Evolutionary conservation across 2,329 filamentous ascomycete species (phyloP).

Genomic region (Stagonosporopsis cucurbitacearum): DNA sequence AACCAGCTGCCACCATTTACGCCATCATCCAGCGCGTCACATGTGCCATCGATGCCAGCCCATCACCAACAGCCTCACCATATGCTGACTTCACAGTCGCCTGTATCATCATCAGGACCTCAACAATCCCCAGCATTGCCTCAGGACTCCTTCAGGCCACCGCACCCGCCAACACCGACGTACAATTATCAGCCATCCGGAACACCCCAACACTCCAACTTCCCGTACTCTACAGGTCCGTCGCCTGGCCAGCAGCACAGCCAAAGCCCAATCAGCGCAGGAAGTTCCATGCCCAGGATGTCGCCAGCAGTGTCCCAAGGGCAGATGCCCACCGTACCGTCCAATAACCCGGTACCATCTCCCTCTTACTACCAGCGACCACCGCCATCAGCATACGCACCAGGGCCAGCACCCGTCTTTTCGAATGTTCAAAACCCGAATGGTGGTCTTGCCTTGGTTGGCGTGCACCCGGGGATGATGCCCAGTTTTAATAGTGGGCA

Average conservation of each 20-base stretch:
- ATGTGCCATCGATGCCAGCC: conserved; percentile 53
- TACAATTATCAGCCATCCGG: conserved; percentile 67
- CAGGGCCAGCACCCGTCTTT: conserved; percentile 69
- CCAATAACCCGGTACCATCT: conserved; percentile 56
- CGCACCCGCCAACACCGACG: conserved; percentile 65
- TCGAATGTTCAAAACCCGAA: conserved; percentile 79
- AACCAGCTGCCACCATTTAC: conserved; percentile 66
- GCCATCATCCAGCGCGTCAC: conserved; percentile 59
- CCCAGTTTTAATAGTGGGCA: conserved; percentile 66
- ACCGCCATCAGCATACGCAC: conserved; percentile 52
- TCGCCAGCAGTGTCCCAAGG: conserved; percentile 58
- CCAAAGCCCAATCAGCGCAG: conserved; percentile 56
- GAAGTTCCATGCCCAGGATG: conserved; percentile 57
- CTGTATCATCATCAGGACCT: conserved; percentile 46
- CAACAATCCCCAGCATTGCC: conserved; percentile 62
- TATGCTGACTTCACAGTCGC: conserved; percentile 56
- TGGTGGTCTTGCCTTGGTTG: conserved; percentile 74
- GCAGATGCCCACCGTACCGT: conserved; percentile 53
- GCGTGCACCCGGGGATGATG: conserved; percentile 64
- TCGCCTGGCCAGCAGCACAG: conserved; percentile 55
- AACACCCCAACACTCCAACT: conserved; percentile 57
- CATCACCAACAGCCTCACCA: conserved; percentile 52
- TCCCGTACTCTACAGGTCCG: conserved; percentile 57
- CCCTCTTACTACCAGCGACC: conserved; percentile 57
- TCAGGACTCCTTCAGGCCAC: conserved; percentile 65